phyloP scores from a whole-genome alignment of 768 basidiomycete genomes.

The Agrocybe pediades region DNA sequence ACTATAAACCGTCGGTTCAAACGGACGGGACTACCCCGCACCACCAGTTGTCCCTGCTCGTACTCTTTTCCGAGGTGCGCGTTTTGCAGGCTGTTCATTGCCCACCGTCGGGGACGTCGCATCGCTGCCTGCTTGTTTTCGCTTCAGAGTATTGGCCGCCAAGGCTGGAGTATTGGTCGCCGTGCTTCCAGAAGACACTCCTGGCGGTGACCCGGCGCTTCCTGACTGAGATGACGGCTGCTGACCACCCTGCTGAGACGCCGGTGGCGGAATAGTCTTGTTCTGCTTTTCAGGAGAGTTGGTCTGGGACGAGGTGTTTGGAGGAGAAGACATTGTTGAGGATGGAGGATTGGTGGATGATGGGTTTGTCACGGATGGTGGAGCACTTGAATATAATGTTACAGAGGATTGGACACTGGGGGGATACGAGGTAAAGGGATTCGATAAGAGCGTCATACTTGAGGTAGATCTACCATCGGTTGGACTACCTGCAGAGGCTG shows the following conservation, averaged over 20 bases:
- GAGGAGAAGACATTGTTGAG: slow-evolving; percentile 41
- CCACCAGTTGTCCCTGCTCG: slow-evolving; percentile 43
- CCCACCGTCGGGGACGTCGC: slow-evolving; percentile 53
- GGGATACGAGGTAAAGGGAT: slow-evolving; percentile 21
- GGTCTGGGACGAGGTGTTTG: slow-evolving; percentile 48
- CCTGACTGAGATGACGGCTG: slow-evolving; percentile 23
- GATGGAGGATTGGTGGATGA: slow-evolving; percentile 27
- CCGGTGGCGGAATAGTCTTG: slow-evolving; percentile 52
- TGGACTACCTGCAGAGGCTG: slow-evolving; percentile 21
- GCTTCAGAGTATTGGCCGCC: slow-evolving; percentile 52
- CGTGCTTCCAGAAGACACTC: slow-evolving; percentile 38
- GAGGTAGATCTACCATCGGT: slow-evolving; percentile 5
- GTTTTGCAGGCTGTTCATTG: slow-evolving; percentile 48
- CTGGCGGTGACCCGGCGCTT: slow-evolving; percentile 29
- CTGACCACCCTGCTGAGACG: slow-evolving; percentile 15
- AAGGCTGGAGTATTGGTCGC: slow-evolving; percentile 54
- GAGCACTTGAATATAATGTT: slow-evolving; percentile 53
- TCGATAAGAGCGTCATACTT: slow-evolving; percentile 5
- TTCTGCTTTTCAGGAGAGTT: slow-evolving; percentile 66
- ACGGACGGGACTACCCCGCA: slow-evolving; percentile 29
- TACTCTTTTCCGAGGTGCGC: slow-evolving; percentile 52
- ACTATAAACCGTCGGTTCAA: slow-evolving; percentile 4
- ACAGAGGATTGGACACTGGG: slow-evolving; percentile 25
- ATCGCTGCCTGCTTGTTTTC: slow-evolving; percentile 46
- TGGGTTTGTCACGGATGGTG: slow-evolving; percentile 48